Evolutionary conservation across 192 early-diverging fungal species (phyloP), one percentile per base, ranked within the genome.

Genomic region (Coemansia sp.): DNA sequence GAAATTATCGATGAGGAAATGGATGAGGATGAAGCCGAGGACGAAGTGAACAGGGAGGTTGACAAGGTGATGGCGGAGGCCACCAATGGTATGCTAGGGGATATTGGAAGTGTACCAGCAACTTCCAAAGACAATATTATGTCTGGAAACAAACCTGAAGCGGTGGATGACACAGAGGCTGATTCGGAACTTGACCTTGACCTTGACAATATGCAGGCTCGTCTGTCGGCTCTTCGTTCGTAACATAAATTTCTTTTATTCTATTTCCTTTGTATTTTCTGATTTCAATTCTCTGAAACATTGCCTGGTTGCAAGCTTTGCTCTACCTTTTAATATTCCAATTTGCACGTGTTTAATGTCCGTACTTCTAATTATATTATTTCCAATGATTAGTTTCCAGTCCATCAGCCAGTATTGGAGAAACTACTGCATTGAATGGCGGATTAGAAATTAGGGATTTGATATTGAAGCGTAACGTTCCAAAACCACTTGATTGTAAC

Each of bases 41-140:
- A 54, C 7, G 94, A 98, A 81, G 93, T 97, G 4, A 90, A 95
- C 71, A 94, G 87, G 53, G 94, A 98, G 82, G 94, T 97, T 5
- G 90, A 95, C 71, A 94, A 88, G 51, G 87, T 98, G 8, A 74
- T 98, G 51, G 91, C 88, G 27, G 87, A 95, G 73, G 76, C 97
- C 55, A 97, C 95, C 34, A 87, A 94, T 62, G 97, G 96, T 72
- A 62, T 74, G 51, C 56, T 76, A 24, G 62, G 70, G 10, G 47
- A 41, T 21, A 62, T 62, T 26, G 19, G 14, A 5, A 10, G 7
- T 24, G 61, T 54, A 14, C 61, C 61, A 7, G 47, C 25, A 6
- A 50, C 5, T 7, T 7, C 44, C 8, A 14, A 25, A 4, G 47
- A 30, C 0, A 24, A 58, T 2, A 38, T 38, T 7, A 38, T 2